Base-by-base conservation (phyloP, 805 yeast species). In the Suhomyces kilbournensis region DNA sequence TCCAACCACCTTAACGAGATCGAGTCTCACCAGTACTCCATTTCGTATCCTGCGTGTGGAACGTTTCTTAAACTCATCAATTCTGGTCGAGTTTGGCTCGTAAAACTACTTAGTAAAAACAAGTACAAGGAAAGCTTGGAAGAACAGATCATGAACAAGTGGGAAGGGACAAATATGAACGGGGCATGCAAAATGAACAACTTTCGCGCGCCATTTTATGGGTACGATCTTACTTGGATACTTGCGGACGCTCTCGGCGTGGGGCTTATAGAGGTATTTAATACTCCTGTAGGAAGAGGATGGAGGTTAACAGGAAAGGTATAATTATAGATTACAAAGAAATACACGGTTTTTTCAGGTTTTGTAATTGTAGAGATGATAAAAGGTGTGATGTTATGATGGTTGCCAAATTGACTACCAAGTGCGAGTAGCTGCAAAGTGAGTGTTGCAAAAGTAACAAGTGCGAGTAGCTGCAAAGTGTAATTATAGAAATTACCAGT, bases 221-320 rank as follows among this genome's bases (percentile, higher is more conserved):
- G 85, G 0, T 62, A 77, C 40, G 78, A 76, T 53, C 59, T 81
- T 40, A 58, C 70, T 30, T 83, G 85, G 83, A 61, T 75, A 1
- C 56, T 82, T 12, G 80, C 83, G 15, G 77, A 76, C 49, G 71
- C 81, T 48, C 66, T 75, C 48, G 87, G 86, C 0, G 65, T 75
- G 22, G 87, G 86, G 0, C 59, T 72, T 1, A 62, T 78, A 2
- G 86, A 82, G 57, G 79, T 77, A 7, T 80, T 80, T 58, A 72
- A 74, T 45, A 79, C 86, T 0, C 80, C 81, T 1, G 80, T 77
- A 1, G 84, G 84, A 0, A 64, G 83, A 46, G 84, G 86, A 2
- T 80, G 86, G 86, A 73, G 76, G 60, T 66, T 80, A 46, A 75
- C 85, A 7, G 83, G 84, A 1, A 78, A 78, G 53, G 65, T 70